Base-by-base conservation (phyloP, 768 basidiomycete genomes). In the Leccinum pellstonianum region DNA sequence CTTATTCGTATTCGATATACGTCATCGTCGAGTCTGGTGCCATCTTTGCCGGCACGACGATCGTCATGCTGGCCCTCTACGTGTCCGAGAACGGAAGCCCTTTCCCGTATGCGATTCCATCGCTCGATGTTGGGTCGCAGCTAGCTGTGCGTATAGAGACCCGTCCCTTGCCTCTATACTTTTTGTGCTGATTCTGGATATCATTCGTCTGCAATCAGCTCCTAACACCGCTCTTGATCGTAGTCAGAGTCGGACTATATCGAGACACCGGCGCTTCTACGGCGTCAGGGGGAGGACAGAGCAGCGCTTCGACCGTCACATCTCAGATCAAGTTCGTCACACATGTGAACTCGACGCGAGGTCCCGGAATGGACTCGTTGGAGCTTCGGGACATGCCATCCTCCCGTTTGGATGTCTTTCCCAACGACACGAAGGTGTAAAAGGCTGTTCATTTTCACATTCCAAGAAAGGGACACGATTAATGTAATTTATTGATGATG, bases 21-120 rank as follows among this genome's bases (percentile, higher is more conserved):
- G 57, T 63, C 52, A 15, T 67, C 35, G 33, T 66, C 4, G 66
- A 66, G 38, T 67, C 66, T 3, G 66, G 66, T 6, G 66, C 63
- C 33, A 58, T 66, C n/a, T 67, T 67, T 19, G 15, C 66, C 9
- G 48, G 55, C 14, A 55, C 59, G 15, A 67, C 64, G n/a, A 59
- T 68, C 23, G 25, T 67, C 12, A 56, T 68, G 51, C 15, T 67
- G 38, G 67, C 48, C 5, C 55, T 67, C 12, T 64, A 65, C 11
- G 19, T 52, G 11, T 54, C 54, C 17, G 59, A 58, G 19, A 0
- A 27, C 29, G 56, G 63, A 5, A 59, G 43, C 49, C 57, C 59
- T n/a, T 57, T 64, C 14, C 57, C 60, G 15, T 59, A 62, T n/a
- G 21, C 52, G 47, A 52, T 65, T 12, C 57, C 62, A 29, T 63